Evolutionary conservation across 164 flowering plant species (phyloP).

Genomic region (Stephania japonica): DNA sequence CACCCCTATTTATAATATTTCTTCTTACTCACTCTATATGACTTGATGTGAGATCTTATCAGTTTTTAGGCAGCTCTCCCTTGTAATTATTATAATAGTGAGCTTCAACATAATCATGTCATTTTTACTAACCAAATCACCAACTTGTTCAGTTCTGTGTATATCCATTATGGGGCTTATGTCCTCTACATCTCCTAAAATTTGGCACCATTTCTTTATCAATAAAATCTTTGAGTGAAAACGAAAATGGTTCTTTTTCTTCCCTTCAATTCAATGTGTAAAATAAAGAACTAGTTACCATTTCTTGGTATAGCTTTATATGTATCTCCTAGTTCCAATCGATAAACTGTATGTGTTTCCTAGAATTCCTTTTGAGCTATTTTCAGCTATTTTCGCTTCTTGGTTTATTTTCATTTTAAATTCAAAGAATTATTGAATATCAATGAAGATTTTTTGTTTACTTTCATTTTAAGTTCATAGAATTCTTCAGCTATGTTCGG

Average conservation of each 20-base stretch:
- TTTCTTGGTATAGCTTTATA: neutral
- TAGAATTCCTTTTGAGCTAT: too few species aligned
- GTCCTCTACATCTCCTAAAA: neutral
- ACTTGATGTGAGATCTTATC: too few species aligned
- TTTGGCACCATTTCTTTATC: neutral
- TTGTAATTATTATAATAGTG: neutral
- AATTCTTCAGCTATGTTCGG: neutral
- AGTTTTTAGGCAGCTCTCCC: neutral
- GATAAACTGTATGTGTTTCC: too few species aligned
- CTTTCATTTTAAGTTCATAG: neutral
- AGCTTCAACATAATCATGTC: neutral
- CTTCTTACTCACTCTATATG: too few species aligned
- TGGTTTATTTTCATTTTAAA: neutral
- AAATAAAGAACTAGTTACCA: neutral
- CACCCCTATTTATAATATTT: too few species aligned
- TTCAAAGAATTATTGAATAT: neutral
- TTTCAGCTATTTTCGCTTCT: neutral
- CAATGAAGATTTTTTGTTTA: neutral
- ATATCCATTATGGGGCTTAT: neutral
- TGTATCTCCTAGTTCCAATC: neutral
- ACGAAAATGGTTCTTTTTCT: neutral
- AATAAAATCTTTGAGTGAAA: neutral
- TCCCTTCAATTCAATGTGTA: neutral
- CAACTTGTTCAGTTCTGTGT: neutral
- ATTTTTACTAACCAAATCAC: neutral